Evolutionary conservation across 768 basidiomycete genomes (phyloP), one percentile per base, ranked within the genome.

Genomic region (Rhizopogon salebrosus): DNA sequence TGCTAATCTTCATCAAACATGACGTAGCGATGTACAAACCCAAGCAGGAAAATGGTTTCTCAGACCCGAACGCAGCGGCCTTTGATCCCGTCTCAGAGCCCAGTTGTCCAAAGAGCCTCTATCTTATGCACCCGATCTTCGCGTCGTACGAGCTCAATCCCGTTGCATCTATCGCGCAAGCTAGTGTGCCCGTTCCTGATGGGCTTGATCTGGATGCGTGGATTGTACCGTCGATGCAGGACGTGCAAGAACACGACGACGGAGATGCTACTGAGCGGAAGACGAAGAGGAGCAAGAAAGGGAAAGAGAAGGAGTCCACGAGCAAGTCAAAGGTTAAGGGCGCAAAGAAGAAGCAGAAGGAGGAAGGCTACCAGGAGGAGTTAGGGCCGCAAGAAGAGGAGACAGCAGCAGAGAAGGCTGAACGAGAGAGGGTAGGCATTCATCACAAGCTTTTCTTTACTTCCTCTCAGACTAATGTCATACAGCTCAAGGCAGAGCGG

Each of bases 21-120:
- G 92, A 95, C 65, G 71, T 94, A 18, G 72, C 76, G 10, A 69
- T 73, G 1, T 80, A 80, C 66, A 76, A 70, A 49, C 78, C 82
- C 0, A 75, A 68, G 50, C 63, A 68, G 4, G 66, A 62, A 7
- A 46, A 61, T 38, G 69, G 71, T 2, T 70, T 70, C 31, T 72
- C 72, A 26, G 76, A 73, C 14, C 54, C 66, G 16, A 65, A 70
- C 10, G 58, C 68, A 18, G 70, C 75, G 11, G 49, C 53, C 49
- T 79, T 78, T 11, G 77, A 75, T 45, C 58, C 63, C 5, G 27
- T 40, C 8, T 53, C 57, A 11, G 78, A 81, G 34, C 80, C 82
- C 14, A 70, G 71, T 34, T 95, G 91, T 62, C 97, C 97, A 2
- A 94, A 95, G 72, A 92, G 89, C 60, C 72, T 98, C 11, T 89